phyloP scores from a whole-genome alignment of 2,329 filamentous ascomycete genomes.

The Periglandula ipomoeae region DNA sequence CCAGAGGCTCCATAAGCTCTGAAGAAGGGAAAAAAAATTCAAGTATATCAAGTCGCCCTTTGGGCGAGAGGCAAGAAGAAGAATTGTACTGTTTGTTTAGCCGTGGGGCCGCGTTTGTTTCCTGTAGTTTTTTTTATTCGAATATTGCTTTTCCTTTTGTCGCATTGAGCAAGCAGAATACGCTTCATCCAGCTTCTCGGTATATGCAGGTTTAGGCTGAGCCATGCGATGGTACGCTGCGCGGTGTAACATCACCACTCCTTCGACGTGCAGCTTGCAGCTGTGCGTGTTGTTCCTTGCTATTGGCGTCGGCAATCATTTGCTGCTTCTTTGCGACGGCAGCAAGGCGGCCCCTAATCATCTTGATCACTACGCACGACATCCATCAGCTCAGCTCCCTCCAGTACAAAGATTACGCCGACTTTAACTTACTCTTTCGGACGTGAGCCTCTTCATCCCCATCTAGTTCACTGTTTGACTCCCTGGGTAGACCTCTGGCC shows the following conservation, averaged over 20 bases:
- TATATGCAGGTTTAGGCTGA: conserved; percentile 22
- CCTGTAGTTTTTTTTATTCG: background rate
- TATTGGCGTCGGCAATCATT: conserved; percentile 49
- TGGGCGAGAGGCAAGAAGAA: background rate
- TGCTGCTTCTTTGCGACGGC: conserved; percentile 52
- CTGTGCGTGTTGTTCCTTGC: conserved; percentile 35
- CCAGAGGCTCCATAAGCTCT: background rate
- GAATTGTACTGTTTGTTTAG: background rate
- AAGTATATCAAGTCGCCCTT: background rate
- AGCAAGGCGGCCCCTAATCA: conserved; percentile 48
- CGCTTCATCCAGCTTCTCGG: conserved; percentile 1
- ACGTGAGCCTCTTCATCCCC: conserved; percentile 65
- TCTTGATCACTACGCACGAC: conserved; percentile 43
- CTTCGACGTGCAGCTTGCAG: conserved; percentile 35
- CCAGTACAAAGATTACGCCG: background rate
- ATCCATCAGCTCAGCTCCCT: conserved; percentile 14
- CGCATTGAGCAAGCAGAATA: background rate
- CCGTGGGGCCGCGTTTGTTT: conserved; percentile 5
- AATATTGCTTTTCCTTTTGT: background rate
- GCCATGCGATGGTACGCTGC: conserved; percentile 41
- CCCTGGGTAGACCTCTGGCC: conserved; percentile 27
- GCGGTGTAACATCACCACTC: conserved; percentile 47
- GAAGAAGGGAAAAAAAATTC: background rate
- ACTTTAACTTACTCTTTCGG: conserved; percentile 55
- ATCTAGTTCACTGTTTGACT: conserved; percentile 41